Percentiles rank a stretch among this genome's conserved stretches.
Evolutionary conservation across 2,329 filamentous ascomycete species (phyloP).

Genomic region (Pseudophaeomoniella oleicola): DNA sequence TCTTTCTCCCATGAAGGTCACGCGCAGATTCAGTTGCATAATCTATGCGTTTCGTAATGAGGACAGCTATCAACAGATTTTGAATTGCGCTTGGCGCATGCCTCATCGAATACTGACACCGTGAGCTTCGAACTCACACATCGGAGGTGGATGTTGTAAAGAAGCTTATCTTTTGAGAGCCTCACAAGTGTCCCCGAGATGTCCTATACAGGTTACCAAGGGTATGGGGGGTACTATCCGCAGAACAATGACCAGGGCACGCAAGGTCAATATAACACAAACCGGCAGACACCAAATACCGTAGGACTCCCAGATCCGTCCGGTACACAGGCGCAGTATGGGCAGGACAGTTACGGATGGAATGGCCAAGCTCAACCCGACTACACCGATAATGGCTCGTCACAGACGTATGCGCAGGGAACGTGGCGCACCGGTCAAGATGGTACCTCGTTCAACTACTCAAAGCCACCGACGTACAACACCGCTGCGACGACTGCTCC

Average conservation of each 20-base stretch:
- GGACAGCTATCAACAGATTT: no score
- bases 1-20: no score
- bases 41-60: no score
- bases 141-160: no score
- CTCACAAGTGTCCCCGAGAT: no score
- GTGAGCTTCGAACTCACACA: no score
- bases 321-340: slow-evolving; percentile 2
- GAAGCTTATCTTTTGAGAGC: no score
- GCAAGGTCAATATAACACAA: neutral
- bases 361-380: slow-evolving; percentile 5
- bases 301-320: neutral
- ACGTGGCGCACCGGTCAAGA: slow-evolving; percentile 3
- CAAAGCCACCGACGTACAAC: slow-evolving; percentile 3
- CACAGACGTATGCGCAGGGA: slow-evolving; percentile 3
- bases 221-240: neutral
- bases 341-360: slow-evolving; percentile 7
- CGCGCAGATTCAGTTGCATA: no score
- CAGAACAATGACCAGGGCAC: neutral
- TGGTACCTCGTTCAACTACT: neutral
- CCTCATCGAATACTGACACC: no score
- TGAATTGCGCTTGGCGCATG: no score
- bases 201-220: neutral
- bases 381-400: slow-evolving; percentile 4
- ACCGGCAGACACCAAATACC: neutral
- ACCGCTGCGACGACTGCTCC: slow-evolving; percentile 4